These are phyloP conservation scores for Penicillium egyptiacum DNA, from an alignment of 495 filamentous ascomycete species.

Conservation along the genomic window DNA sequence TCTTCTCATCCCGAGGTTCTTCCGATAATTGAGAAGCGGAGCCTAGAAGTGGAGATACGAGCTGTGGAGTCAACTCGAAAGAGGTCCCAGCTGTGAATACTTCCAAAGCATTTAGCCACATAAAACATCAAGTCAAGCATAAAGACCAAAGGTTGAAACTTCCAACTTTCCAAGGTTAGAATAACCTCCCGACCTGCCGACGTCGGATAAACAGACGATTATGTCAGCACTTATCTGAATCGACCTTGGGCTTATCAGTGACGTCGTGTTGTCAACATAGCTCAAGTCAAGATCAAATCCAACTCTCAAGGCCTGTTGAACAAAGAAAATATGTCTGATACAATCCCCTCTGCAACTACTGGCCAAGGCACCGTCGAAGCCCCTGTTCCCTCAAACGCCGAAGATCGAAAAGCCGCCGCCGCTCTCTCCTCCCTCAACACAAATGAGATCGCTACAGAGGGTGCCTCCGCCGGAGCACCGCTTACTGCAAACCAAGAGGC, in stretches of 20 bases:
- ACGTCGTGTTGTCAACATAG: background rate
- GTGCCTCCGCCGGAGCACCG: constrained; percentile 47
- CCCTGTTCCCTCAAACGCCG: constrained; percentile 64
- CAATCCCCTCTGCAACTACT: constrained; percentile 69
- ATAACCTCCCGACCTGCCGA: background rate
- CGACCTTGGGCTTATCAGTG: constrained; percentile 2
- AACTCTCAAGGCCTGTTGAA: too few relatives aligned
- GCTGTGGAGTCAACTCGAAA: background rate
- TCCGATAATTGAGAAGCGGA: background rate
- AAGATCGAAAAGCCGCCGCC: constrained; percentile 88
- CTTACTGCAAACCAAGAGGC: constrained; percentile 71
- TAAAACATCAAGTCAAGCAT: background rate
- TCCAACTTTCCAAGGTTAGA: too few relatives aligned
- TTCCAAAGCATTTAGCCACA: background rate
- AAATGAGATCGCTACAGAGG: constrained; percentile 52
- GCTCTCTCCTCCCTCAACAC: constrained; percentile 76
- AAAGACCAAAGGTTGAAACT: background rate
- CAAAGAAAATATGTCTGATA: constrained; percentile 49
- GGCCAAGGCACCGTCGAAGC: constrained; percentile 60
- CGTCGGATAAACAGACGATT: background rate
- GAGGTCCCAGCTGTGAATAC: background rate
- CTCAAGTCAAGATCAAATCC: background rate
- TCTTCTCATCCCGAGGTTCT: background rate
- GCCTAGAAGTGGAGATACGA: background rate
- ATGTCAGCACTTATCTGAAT: constrained; percentile 3